Evolutionary conservation across 2,329 filamentous ascomycete genomes (phyloP).

Genomic region (Periconia digitata): DNA sequence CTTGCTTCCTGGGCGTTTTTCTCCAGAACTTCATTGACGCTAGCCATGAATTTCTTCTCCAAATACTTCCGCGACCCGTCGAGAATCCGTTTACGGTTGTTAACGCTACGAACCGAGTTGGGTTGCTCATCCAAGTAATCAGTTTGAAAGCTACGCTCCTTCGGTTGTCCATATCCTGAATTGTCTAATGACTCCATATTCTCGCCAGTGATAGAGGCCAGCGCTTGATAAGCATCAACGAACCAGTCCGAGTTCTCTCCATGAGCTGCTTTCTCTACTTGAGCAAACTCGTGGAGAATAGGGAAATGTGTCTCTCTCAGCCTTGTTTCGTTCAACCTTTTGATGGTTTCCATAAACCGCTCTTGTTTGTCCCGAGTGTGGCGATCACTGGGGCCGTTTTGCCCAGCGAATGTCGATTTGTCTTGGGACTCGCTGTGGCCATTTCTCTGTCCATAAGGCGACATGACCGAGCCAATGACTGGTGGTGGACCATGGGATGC

Average conservation of each 20-base stretch:
- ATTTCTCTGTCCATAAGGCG: slow-evolving; percentile 59
- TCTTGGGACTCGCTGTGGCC: slow-evolving; percentile 65
- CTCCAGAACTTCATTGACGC: slow-evolving; percentile 74
- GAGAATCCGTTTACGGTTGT: slow-evolving; percentile 77
- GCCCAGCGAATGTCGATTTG: slow-evolving; percentile 51
- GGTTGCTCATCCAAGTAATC: slow-evolving; percentile 76
- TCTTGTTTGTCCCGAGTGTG: slow-evolving; percentile 82
- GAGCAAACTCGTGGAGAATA: slow-evolving; percentile 73
- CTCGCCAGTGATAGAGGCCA: slow-evolving; percentile 79
- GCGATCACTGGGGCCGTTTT: slow-evolving; percentile 66
- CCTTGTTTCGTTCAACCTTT: slow-evolving; percentile 73
- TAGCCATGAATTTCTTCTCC: slow-evolving; percentile 76
- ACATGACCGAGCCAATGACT: slow-evolving; percentile 69
- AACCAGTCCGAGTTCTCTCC: slow-evolving; percentile 75
- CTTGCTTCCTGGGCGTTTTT: slow-evolving; percentile 88
- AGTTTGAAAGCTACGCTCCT: slow-evolving; percentile 73
- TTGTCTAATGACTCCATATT: slow-evolving; percentile 56
- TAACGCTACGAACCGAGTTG: slow-evolving; percentile 64
- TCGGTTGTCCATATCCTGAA: slow-evolving; percentile 63
- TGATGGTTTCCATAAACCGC: slow-evolving; percentile 77
- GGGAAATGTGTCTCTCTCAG: slow-evolving; percentile 68
- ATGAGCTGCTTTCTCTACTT: slow-evolving; percentile 69
- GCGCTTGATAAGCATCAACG: slow-evolving; percentile 77
- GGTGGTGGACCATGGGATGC: slow-evolving; percentile 75
- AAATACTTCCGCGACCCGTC: slow-evolving; percentile 77